These are phyloP conservation scores for Raphanus sativus DNA, from an alignment of 345 rosid species.

Conservation along the genomic window DNA sequence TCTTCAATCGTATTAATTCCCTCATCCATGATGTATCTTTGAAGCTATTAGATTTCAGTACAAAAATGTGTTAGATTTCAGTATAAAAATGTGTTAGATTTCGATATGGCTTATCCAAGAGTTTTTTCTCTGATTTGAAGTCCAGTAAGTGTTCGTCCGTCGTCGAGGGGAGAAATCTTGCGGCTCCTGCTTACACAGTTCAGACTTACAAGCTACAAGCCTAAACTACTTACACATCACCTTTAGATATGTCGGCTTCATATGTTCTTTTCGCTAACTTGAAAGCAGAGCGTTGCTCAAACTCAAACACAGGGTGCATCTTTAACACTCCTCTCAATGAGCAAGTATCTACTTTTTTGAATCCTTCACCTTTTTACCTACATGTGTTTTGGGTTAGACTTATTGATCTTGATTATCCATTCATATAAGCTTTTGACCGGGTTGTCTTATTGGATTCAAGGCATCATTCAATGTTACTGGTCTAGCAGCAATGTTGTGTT, in stretches of 20 bases:
- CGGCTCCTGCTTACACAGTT: not conserved
- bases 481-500: not conserved
- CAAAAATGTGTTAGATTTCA: too few relatives aligned
- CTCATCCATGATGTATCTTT: too few relatives aligned
- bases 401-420: not conserved
- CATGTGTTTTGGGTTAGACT: not conserved
- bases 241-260: not conserved
- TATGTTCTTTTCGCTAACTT: not conserved
- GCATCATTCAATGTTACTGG: not conserved
- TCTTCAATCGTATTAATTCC: too few relatives aligned
- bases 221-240: not conserved
- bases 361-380: not conserved
- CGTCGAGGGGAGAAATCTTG: too few relatives aligned
- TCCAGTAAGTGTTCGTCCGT: too few relatives aligned
- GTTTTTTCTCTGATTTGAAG: too few relatives aligned
- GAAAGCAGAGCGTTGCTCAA: not conserved
- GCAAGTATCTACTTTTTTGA: not conserved
- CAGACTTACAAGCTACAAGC: not conserved
- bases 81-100: too few relatives aligned
- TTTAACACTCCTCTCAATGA: not conserved
- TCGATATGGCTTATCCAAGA: too few relatives aligned
- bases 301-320: not conserved
- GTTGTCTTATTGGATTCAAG: not conserved
- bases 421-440: slow-evolving; percentile 1
- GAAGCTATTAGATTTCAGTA: too few relatives aligned